Evolutionary conservation across 768 basidiomycete species (phyloP), one percentile per base, ranked within the genome.

Genomic region (Agaricus blazei): DNA sequence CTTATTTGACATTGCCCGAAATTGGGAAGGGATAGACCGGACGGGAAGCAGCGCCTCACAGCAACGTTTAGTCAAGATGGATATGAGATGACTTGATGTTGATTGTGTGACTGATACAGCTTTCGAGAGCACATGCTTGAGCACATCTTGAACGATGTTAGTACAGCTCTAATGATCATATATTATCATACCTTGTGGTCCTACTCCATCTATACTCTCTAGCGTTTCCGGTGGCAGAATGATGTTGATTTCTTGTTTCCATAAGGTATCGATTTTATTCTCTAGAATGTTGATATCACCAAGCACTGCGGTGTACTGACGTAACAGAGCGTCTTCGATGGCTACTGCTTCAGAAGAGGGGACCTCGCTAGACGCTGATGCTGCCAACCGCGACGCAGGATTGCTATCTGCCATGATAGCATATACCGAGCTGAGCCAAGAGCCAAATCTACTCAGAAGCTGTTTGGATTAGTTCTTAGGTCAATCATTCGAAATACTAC

Each of bases 1-100:
- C 65, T 86, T 85, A 68, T 80, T 83, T 50, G 88, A 81, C 85
- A 87, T 86, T 14, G 90, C 90, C 51, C 95, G 81, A 62, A 95
- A 90, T 63, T 98, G 94, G 0, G 89, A 87, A 1, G 93, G 92
- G 64, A 98, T 90, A 0, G 90, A 88, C 47, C 90, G 81, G 56
- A 98, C 90, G 12, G 88, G 84, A 29, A 87, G 80, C 43, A 98
- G 79, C 7, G 86, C 83, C 60, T 97, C 95, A 58, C 84, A 87
- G 60, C 89, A 93, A n/a, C 92, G 83, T 57, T 82, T 80, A 15
- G 82, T 82, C 27, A 98, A 73, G 51, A 96, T 85, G 9, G 73
- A 64, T 26, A 88, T 68, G 53, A 96, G 81, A 52, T 90, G 86
- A 27, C 66, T 74, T 4, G 84, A 80, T 56, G 90, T 68, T 2